A percentile compares a stretch with the other conserved stretches of the same genome.
These are phyloP conservation scores for Hydnomerulius pinastri DNA, from an alignment of 768 basidiomycete species.

Conservation along the genomic window DNA sequence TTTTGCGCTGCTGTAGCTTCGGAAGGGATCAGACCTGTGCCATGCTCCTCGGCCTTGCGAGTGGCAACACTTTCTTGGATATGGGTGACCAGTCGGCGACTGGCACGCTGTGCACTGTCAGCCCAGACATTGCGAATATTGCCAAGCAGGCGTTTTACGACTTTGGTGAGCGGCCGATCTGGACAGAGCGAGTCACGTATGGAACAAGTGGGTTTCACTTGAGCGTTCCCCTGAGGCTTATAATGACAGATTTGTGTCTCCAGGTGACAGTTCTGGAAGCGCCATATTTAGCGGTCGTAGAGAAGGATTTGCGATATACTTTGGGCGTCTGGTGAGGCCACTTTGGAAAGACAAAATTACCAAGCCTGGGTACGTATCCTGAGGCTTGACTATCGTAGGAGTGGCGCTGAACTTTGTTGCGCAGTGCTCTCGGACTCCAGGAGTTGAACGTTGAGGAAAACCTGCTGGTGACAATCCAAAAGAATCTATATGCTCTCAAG, in stretches of 20 bases:
- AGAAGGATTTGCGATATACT: conserved; percentile 86
- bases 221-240: background rate
- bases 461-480: conserved; percentile 68
- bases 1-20: conserved; percentile 52
- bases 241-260: conserved; percentile 3
- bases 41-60: conserved; percentile 85
- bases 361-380: conserved; percentile 49
- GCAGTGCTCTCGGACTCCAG: conserved; percentile 47
- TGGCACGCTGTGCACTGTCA: conserved; percentile 51
- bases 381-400: background rate
- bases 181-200: conserved; percentile 76
- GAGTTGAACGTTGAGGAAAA: conserved; percentile 66
- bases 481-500: conserved; percentile 76
- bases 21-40: conserved; percentile 91
- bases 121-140: conserved; percentile 62
- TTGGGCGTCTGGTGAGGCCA: conserved; percentile 81
- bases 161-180: conserved; percentile 80
- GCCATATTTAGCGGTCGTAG: conserved; percentile 84
- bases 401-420: background rate
- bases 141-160: conserved; percentile 89
- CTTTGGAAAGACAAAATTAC: conserved; percentile 88
- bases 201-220: conserved; percentile 57
- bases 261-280: conserved; percentile 69
- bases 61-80: conserved; percentile 81
- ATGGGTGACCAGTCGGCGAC: conserved; percentile 46